phyloP scores from a whole-genome alignment of 257 asterid genomes.

The Capsicum baccatum region DNA sequence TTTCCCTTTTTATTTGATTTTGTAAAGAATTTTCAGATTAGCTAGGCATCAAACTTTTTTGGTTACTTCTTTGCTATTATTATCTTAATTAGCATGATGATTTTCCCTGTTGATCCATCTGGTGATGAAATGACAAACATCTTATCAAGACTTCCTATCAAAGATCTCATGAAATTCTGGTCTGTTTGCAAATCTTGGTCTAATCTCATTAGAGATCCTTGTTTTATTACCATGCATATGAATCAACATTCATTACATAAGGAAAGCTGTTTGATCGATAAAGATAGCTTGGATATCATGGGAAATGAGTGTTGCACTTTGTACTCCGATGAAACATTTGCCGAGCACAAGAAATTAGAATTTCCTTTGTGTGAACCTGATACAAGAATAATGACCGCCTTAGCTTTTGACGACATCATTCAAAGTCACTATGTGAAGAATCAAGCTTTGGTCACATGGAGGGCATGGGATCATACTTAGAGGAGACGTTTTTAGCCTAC shows the following conservation, averaged over 20 bases:
- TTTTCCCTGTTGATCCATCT: neutral
- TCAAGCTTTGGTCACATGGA: no score
- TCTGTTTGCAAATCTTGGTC: conserved; percentile 4
- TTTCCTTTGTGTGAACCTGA: neutral
- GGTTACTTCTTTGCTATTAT: neutral
- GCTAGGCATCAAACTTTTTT: neutral
- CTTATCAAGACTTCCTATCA: neutral
- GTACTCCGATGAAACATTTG: conserved; percentile 9
- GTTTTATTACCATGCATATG: conserved; percentile 17
- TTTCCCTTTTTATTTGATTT: neutral
- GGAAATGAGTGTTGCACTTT: neutral
- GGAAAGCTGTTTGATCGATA: neutral
- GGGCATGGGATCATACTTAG: no score
- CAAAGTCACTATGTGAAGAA: no score
- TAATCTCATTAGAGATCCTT: conserved; percentile 16
- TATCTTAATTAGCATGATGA: neutral
- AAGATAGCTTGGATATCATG: neutral
- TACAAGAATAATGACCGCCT: no score
- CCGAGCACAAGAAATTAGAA: conserved; percentile 18
- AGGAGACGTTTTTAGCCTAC: no score
- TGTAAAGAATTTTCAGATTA: neutral
- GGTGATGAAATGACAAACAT: neutral
- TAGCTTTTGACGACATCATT: no score
- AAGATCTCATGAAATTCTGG: conserved; percentile 3
- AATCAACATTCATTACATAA: neutral